Conservation (phyloP, 768 basidiomycete genomes). For the Heimioporus sp. region DNA sequence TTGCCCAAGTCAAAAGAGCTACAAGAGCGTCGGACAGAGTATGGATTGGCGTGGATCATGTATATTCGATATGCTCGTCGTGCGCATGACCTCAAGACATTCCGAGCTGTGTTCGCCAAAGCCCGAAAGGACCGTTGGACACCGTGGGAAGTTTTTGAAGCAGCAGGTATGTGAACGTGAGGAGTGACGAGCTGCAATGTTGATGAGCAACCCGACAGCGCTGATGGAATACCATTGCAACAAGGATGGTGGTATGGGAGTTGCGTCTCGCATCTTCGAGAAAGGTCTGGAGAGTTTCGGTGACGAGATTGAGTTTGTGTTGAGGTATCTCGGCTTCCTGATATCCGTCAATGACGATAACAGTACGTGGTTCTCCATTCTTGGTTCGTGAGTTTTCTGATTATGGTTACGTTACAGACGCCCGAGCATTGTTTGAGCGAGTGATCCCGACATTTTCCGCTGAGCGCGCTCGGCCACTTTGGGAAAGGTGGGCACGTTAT, state of each 20-base stretch:
- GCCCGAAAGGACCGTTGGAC: constrained; percentile 75
- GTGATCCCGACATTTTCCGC: constrained; percentile 75
- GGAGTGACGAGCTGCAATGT: neutral
- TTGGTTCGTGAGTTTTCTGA: neutral
- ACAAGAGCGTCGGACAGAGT: constrained; percentile 58
- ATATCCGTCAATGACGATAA: constrained; percentile 94
- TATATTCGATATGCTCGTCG: constrained; percentile 92
- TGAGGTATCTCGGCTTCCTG: constrained; percentile 89
- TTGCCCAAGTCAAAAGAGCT: constrained; percentile 54
- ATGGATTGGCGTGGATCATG: constrained; percentile 79
- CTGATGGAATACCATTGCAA: constrained; percentile 93
- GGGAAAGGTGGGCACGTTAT: constrained; percentile 96
- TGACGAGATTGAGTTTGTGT: constrained; percentile 80
- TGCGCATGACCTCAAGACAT: constrained; percentile 81
- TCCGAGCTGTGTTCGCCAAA: constrained; percentile 74
- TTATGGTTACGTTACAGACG: constrained; percentile 56
- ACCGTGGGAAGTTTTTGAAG: constrained; percentile 93
- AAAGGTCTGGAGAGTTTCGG: constrained; percentile 84
- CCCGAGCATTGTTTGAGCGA: constrained; percentile 91
- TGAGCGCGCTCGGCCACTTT: constrained; percentile 79
- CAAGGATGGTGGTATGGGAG: constrained; percentile 64
- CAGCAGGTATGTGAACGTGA: constrained; percentile 58
- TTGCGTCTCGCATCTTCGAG: constrained; percentile 92
- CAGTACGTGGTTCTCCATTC: constrained; percentile 53
- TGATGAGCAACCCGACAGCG: constrained; percentile 45